Evolutionary conservation across 129 eudicot species (phyloP).

Genomic region (Pittosporum tobira): DNA sequence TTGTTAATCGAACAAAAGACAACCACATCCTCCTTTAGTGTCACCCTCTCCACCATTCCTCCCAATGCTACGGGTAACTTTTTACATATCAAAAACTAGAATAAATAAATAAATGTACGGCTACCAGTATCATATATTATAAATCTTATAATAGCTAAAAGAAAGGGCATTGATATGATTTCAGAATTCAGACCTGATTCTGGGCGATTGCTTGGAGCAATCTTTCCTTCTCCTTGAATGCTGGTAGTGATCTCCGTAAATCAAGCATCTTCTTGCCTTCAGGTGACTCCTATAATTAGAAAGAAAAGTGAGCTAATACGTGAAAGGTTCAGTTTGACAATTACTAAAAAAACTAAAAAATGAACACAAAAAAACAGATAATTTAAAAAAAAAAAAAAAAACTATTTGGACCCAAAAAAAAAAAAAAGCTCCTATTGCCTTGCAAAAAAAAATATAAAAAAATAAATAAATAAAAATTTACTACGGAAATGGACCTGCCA

Average conservation of each 20-base stretch:
- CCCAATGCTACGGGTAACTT: no score
- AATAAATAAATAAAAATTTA: not conserved
- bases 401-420: no score
- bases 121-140: no score
- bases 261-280: slow-evolving; percentile 87
- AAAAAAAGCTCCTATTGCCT: no score
- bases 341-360: no score
- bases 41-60: no score
- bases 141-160: not conserved
- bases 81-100: no score
- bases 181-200: slow-evolving; percentile 60
- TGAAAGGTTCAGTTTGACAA: not conserved
- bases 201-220: slow-evolving; percentile 94
- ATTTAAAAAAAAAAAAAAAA: no score
- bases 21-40: no score
- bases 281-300: slow-evolving; percentile 73
- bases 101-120: no score
- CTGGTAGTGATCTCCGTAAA: slow-evolving; percentile 83
- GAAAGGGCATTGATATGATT: slow-evolving; percentile 1
- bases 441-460: no score
- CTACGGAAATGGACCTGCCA: slow-evolving; percentile 62
- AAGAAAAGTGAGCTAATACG: not conserved
- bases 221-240: slow-evolving; percentile 89
- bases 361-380: no score
- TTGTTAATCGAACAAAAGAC: not conserved